A percentile compares a stretch with the other conserved stretches of the same genome.
Evolutionary conservation across 2,329 filamentous ascomycete species (phyloP).

Genomic region (Scytalidium sp.): DNA sequence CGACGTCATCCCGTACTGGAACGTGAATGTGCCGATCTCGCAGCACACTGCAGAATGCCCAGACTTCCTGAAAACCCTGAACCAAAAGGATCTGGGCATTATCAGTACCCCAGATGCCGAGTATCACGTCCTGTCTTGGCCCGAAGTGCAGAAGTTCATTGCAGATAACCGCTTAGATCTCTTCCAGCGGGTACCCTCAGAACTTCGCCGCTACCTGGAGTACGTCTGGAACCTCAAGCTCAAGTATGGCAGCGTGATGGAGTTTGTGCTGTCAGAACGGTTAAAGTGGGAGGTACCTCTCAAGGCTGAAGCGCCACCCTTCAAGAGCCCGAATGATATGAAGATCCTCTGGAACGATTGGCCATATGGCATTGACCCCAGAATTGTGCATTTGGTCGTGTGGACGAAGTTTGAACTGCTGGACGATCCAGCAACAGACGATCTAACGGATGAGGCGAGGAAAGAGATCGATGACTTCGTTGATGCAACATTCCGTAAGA

Average conservation of each 20-base stretch:
- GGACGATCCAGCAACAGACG: slow-evolving; percentile 56
- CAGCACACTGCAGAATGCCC: slow-evolving; percentile 68
- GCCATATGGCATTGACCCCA: slow-evolving; percentile 80
- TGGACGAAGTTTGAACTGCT: slow-evolving; percentile 88
- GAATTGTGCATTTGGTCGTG: slow-evolving; percentile 81
- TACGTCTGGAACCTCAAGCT: slow-evolving; percentile 63
- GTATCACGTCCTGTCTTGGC: slow-evolving; percentile 66
- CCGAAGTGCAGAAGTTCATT: slow-evolving; percentile 60
- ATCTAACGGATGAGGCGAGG: slow-evolving; percentile 63
- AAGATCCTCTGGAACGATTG: slow-evolving; percentile 87
- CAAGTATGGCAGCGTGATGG: slow-evolving; percentile 72
- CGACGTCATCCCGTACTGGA: slow-evolving; percentile 65
- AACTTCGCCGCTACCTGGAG: slow-evolving; percentile 73
- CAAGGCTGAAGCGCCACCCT: slow-evolving; percentile 30
- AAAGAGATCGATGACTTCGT: slow-evolving; percentile 70
- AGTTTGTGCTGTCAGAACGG: slow-evolving; percentile 69
- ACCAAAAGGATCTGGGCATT: slow-evolving; percentile 66
- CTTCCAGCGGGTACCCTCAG: slow-evolving; percentile 74
- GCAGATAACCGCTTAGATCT: slow-evolving; percentile 64
- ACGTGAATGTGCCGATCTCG: slow-evolving; percentile 68
- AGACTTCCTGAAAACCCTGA: slow-evolving; percentile 60
- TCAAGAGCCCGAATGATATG: slow-evolving; percentile 45
- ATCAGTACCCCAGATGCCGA: slow-evolving; percentile 67
- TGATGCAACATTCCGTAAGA: slow-evolving; percentile 57
- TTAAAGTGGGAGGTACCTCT: slow-evolving; percentile 63